A percentile compares a stretch with the other conserved stretches of the same genome.
Evolutionary conservation across 1,284 basidiomycete genomes (phyloP).

Genomic region (Boletus subluridellus): DNA sequence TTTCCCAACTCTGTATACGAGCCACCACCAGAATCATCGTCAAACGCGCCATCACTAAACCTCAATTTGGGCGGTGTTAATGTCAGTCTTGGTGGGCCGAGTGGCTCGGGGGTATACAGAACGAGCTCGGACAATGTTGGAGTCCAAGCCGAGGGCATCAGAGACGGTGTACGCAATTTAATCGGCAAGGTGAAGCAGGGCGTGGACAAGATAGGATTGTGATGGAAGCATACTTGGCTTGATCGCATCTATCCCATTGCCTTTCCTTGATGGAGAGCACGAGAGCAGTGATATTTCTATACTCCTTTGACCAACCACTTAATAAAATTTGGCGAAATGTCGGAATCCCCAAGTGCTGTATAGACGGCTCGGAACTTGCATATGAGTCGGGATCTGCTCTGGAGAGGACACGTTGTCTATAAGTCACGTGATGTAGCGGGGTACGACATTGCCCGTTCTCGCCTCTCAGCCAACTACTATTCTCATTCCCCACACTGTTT

Average conservation of each 20-base stretch:
- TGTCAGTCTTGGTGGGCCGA: slow-evolving; percentile 82
- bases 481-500: slow-evolving; percentile 29
- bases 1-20: slow-evolving; percentile 68
- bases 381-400: background rate
- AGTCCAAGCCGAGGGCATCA: slow-evolving; percentile 77
- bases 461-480: background rate
- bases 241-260: background rate
- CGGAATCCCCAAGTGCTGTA: background rate
- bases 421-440: slow-evolving; percentile 24
- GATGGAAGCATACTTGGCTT: slow-evolving; percentile 21
- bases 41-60: slow-evolving; percentile 72
- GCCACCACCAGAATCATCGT: slow-evolving; percentile 64
- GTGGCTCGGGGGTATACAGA: slow-evolving; percentile 79
- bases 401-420: slow-evolving; percentile 25
- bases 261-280: background rate
- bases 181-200: slow-evolving; percentile 86
- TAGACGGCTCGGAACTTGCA: background rate
- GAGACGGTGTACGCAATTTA: slow-evolving; percentile 82
- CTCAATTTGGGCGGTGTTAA: slow-evolving; percentile 89
- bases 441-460: background rate
- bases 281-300: background rate
- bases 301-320: background rate
- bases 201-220: slow-evolving; percentile 71
- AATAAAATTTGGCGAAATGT: background rate
- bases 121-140: slow-evolving; percentile 67